Percentiles rank a stretch among this genome's conserved stretches.
These are phyloP conservation scores for Candida xiaguanensis DNA, from an alignment of 805 yeast genomes.

Conservation along the genomic window DNA sequence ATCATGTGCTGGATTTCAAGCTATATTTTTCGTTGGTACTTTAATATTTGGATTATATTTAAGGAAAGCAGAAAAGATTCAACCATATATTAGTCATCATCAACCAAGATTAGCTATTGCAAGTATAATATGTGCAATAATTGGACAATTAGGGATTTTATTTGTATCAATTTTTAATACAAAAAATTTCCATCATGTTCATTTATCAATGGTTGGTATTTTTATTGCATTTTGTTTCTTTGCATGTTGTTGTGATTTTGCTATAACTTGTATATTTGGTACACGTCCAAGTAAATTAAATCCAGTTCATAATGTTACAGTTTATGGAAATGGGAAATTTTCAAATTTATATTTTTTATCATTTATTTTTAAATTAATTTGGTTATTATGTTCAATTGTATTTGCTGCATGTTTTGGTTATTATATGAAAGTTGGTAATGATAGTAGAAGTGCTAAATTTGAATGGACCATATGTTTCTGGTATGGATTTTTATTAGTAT, in stretches of 20 bases:
- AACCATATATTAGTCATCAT: conserved; percentile 43
- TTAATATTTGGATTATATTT: conserved; percentile 60
- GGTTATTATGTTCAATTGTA: conserved; percentile 64
- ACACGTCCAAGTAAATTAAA: conserved; percentile 31
- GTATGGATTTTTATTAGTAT: conserved; percentile 66
- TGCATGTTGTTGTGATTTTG: conserved; percentile 35
- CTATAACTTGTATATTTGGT: conserved; percentile 37
- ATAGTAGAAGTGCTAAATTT: conserved; percentile 54
- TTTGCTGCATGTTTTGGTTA: conserved; percentile 71
- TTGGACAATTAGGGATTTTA: conserved; percentile 71
- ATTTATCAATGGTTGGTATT: conserved; percentile 64
- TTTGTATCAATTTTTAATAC: conserved; percentile 75
- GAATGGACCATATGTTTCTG: conserved; percentile 90
- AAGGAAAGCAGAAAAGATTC: conserved; percentile 53
- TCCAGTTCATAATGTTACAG: conserved; percentile 37
- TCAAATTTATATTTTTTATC: conserved; percentile 44
- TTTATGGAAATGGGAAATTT: conserved; percentile 36
- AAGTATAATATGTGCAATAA: conserved; percentile 40
- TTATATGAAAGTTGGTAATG: conserved; percentile 27
- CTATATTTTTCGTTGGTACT: conserved; percentile 64
- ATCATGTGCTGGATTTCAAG: conserved; percentile 73
- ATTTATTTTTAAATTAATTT: conserved; percentile 51
- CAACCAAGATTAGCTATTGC: conserved; percentile 44
- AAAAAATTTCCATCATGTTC: conserved; percentile 52
- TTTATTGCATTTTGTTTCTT: conserved; percentile 68